Base-by-base conservation (phyloP, 345 rosid species). In the Xanthoceras sorbifolium region DNA sequence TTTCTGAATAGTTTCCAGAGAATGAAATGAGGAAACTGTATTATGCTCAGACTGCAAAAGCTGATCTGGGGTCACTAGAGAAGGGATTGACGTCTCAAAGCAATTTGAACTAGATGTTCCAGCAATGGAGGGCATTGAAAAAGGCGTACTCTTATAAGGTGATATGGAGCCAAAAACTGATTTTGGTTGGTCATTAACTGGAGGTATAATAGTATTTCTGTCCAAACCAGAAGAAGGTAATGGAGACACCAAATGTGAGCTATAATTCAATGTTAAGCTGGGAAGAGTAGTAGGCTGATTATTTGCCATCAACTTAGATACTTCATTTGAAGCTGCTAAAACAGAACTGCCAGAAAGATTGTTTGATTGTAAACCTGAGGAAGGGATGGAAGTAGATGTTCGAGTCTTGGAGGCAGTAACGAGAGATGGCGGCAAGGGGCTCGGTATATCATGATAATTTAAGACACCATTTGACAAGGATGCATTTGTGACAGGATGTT, bases 401-500 rank as follows among this genome's bases (percentile, higher is more conserved):
- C 1, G 6, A 32, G 54, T 54, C 23, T 14, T 5, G 48, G 77
- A 44, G 59, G 48, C 29, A 52, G 73, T 23, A 36, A 22, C 42
- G 20, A 44, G n/a, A 44, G 73, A 55, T 72, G 72, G 71, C 32
- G 57, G 64, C 26, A 78, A 72, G 25, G 46, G 68, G 29, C 59
- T 5, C 22, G 77, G 52, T 55, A 31, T 29, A 59, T 73, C 75
- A 23, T 73, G 77, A 9, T 73, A 72, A 57, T 60, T 73, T 34
- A 32, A 23, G 28, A 50, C 63, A 57, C 62, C 72, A 66, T 20
- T 55, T 6, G 67, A 59, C 20, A 50, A 40, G 11, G 77, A 57
- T 59, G 38, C 67, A 72, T 42, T 61, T 17, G 32, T 42, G 18
- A 3, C 28, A 52, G 77, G 71, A 66, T 42, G 63, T 32, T 66